Percentiles rank a stretch among this genome's conserved stretches.
Evolutionary conservation across 2,329 filamentous ascomycete genomes (phyloP).

Genomic region (Cordyceps fumosorosea): DNA sequence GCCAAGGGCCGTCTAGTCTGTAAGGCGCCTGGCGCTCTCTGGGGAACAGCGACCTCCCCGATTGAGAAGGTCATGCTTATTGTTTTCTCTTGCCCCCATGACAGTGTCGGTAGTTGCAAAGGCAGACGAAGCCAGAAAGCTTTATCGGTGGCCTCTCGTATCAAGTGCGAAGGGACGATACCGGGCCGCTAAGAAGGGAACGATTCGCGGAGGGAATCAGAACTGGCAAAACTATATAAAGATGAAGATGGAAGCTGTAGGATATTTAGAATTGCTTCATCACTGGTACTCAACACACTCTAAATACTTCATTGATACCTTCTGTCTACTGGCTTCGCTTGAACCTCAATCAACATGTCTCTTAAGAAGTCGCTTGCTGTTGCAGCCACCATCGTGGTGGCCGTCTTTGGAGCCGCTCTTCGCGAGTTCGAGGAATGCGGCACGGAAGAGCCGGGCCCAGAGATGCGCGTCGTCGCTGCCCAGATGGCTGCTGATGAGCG

Average conservation of each 20-base stretch:
- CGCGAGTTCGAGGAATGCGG: neutral
- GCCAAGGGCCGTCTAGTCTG: neutral
- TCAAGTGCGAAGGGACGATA: neutral
- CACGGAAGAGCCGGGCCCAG: neutral
- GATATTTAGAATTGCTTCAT: too few relatives aligned
- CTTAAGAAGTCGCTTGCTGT: constrained; percentile 1
- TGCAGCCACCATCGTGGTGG: neutral
- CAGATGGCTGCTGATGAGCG: neutral
- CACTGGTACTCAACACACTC: too few relatives aligned
- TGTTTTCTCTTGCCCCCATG: neutral
- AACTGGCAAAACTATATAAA: too few relatives aligned
- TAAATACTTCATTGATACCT: neutral
- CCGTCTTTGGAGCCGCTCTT: constrained; percentile 1
- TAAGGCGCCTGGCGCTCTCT: neutral
- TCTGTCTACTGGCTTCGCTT: neutral
- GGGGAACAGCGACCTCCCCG: too few relatives aligned
- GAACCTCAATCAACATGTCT: neutral
- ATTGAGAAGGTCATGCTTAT: neutral
- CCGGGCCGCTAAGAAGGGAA: too few relatives aligned
- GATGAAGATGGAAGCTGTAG: too few relatives aligned
- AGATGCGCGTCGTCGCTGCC: neutral
- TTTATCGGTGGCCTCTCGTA: neutral
- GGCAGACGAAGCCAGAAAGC: neutral
- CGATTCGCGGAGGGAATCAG: too few relatives aligned
- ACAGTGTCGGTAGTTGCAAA: neutral